Evolutionary conservation across 2,329 filamentous ascomycete genomes (phyloP).

Genomic region (Madurella mycetomatis): DNA sequence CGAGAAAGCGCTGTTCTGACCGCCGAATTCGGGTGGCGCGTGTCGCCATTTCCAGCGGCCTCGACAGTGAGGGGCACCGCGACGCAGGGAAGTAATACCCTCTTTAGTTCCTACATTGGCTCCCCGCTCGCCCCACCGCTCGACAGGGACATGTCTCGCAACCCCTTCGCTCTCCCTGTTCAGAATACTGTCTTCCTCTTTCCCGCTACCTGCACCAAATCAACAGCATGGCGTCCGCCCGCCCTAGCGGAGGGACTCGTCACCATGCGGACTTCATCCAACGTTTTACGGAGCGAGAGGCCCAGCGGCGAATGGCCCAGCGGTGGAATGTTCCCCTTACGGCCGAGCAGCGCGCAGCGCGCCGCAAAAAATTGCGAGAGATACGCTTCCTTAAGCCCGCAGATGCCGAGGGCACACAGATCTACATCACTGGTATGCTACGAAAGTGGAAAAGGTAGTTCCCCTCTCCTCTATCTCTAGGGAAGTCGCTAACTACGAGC

Average conservation of each 20-base stretch:
- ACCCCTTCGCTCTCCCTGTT: background rate
- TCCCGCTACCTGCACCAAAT: background rate
- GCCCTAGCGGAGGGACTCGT: background rate
- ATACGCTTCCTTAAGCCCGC: conserved; percentile 18
- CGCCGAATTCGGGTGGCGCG: conserved; percentile 11
- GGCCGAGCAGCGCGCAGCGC: background rate
- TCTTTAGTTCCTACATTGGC: background rate
- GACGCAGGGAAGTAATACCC: background rate
- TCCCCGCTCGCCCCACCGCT: background rate
- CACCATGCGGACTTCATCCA: background rate
- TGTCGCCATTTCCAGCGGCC: conserved; percentile 9
- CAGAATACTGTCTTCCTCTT: background rate
- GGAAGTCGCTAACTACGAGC: conserved; percentile 10
- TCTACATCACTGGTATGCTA: conserved; percentile 22
- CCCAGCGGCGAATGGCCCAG: background rate
- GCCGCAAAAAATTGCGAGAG: background rate
- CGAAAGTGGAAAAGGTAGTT: conserved; percentile 23
- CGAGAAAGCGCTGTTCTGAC: conserved; percentile 11
- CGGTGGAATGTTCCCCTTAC: too few relatives aligned
- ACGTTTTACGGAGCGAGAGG: background rate
- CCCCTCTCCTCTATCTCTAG: conserved; percentile 1
- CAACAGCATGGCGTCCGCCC: background rate
- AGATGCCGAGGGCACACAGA: conserved; percentile 22
- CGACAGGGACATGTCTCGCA: background rate
- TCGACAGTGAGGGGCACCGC: conserved; percentile 2